Evolutionary conservation across 352 stramenopile species (phyloP).

Genomic region (Pythium monospermum): DNA sequence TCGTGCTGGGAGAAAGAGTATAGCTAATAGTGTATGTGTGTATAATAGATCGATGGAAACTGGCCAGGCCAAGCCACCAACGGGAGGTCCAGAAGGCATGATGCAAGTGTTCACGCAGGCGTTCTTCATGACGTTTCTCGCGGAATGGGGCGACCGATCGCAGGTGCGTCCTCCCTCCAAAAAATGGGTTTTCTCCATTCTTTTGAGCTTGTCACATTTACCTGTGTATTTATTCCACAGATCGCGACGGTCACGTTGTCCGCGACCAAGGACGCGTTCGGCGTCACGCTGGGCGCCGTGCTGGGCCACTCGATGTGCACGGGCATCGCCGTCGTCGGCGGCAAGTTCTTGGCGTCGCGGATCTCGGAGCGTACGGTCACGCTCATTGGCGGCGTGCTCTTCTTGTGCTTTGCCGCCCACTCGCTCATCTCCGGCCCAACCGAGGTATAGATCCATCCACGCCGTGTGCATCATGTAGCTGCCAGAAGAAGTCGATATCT

Average conservation of each 20-base stretch:
- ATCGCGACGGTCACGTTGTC: slow-evolving; percentile 99
- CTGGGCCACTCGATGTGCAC: slow-evolving; percentile 98
- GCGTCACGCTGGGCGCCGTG: slow-evolving; percentile 94
- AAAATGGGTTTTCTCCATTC: too few species aligned
- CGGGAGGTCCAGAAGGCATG: slow-evolving; percentile 41
- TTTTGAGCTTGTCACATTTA: not conserved
- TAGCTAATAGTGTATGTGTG: not conserved
- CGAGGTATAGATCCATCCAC: slow-evolving; percentile 16
- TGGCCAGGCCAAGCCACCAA: slow-evolving; percentile 19
- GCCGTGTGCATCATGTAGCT: too few species aligned
- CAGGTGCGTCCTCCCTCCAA: slow-evolving; percentile 50
- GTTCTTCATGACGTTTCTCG: slow-evolving; percentile 98
- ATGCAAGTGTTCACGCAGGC: slow-evolving; percentile 91
- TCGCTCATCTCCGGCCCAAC: slow-evolving; percentile 89
- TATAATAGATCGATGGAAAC: slow-evolving; percentile 24
- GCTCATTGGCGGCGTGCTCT: slow-evolving; percentile 94
- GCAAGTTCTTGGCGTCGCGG: slow-evolving; percentile 95
- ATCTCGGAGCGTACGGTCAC: slow-evolving; percentile 98
- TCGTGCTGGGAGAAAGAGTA: not conserved
- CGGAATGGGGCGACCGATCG: slow-evolving; percentile 98
- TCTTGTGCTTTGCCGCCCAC: slow-evolving; percentile 96
- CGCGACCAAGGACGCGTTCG: slow-evolving; percentile 92
- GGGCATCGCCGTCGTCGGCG: slow-evolving; percentile 95
- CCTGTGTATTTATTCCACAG: slow-evolving; percentile 14
- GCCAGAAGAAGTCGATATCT: too few species aligned